phyloP scores from a whole-genome alignment of 1,139 yeast genomes.

The Kazachstania sp. region DNA sequence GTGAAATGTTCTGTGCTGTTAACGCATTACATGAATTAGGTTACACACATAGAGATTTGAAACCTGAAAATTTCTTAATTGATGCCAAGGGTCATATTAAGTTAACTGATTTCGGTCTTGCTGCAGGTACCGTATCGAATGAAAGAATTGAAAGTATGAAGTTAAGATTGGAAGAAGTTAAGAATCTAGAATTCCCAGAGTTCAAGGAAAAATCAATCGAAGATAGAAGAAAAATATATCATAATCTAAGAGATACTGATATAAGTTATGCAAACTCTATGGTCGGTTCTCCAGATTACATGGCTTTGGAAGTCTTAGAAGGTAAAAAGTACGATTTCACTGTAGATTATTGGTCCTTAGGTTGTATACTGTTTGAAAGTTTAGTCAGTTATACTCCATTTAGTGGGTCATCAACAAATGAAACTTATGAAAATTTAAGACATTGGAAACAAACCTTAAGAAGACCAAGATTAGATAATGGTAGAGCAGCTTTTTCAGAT shows the following conservation, averaged over 20 bases:
- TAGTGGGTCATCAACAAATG: constrained; percentile 87
- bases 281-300: constrained; percentile 97
- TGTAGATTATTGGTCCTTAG: constrained; percentile 97
- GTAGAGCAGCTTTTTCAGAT: constrained; percentile 86
- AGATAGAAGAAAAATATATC: constrained; percentile 81
- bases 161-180: constrained; percentile 70
- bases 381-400: constrained; percentile 96
- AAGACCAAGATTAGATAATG: constrained; percentile 88
- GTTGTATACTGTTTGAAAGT: constrained; percentile 89
- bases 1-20: constrained; percentile 94
- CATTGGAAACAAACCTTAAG: constrained; percentile 85
- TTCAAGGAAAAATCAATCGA: constrained; percentile 63
- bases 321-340: constrained; percentile 93
- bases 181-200: constrained; percentile 54
- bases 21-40: constrained; percentile 92
- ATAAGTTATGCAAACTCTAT: constrained; percentile 84
- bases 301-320: constrained; percentile 95
- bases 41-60: constrained; percentile 92
- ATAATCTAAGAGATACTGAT: constrained; percentile 57
- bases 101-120: constrained; percentile 93
- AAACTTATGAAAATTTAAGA: constrained; percentile 87
- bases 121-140: constrained; percentile 91
- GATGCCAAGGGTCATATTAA: constrained; percentile 94
- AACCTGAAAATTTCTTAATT: constrained; percentile 93
- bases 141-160: constrained; percentile 93